Evolutionary conservation across 164 flowering plant species (phyloP).

Genomic region (Nelumbo lutea): DNA sequence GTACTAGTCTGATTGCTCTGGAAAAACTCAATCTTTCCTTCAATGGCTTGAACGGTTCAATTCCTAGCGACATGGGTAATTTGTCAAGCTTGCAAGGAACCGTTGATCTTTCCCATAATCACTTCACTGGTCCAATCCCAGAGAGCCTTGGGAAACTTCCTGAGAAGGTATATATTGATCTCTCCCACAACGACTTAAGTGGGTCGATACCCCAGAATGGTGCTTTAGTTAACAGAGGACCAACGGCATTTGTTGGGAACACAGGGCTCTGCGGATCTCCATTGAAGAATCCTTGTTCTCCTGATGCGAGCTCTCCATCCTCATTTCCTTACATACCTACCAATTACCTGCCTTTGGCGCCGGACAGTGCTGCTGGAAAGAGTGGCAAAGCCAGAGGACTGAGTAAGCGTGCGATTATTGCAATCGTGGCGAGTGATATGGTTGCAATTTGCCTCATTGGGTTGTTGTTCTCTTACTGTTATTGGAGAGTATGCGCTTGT

Average conservation of each 20-base stretch:
- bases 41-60: constrained; percentile 60
- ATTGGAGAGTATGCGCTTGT: constrained; percentile 47
- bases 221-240: constrained; percentile 88
- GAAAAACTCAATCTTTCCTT: constrained; percentile 77
- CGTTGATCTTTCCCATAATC: constrained; percentile 77
- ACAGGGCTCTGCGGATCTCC: constrained; percentile 91
- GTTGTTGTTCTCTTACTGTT: constrained; percentile 66
- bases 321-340: constrained; percentile 64
- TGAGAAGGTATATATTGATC: constrained; percentile 91
- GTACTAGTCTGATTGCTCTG: constrained; percentile 43
- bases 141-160: constrained; percentile 77
- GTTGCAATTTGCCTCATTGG: constrained; percentile 76
- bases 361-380: constrained; percentile 12
- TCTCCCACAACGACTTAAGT: constrained; percentile 69
- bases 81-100: constrained; percentile 75
- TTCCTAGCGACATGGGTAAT: constrained; percentile 74
- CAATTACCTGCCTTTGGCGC: constrained; percentile 31
- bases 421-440: constrained; percentile 61
- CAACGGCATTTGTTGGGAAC: constrained; percentile 91
- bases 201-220: constrained; percentile 92
- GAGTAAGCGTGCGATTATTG: constrained; percentile 52
- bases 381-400: constrained; percentile 40
- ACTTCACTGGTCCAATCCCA: constrained; percentile 71
- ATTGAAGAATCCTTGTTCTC: constrained; percentile 65
- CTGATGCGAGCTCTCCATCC: constrained; percentile 36